Evolutionary conservation across 495 filamentous ascomycete genomes (phyloP).

Genomic region (Chaetomium tenue): DNA sequence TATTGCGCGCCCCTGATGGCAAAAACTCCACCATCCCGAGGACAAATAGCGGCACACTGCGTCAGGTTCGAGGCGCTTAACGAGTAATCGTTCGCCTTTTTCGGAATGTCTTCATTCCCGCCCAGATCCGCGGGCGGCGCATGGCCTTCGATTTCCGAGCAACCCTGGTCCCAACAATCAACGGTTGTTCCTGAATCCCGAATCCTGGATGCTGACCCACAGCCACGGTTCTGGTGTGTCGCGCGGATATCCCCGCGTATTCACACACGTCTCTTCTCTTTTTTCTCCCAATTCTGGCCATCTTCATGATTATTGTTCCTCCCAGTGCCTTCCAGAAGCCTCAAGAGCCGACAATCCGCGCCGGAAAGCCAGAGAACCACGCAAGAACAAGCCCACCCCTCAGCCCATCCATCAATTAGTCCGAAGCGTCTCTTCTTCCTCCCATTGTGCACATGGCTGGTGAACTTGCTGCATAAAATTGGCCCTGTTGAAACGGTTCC

Average conservation of each 20-base stretch:
- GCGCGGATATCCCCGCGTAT: slow-evolving; percentile 19
- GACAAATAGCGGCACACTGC: background rate
- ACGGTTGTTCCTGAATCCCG: background rate
- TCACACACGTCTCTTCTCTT: background rate
- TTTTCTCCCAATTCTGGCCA: slow-evolving; percentile 5
- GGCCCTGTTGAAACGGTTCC: background rate
- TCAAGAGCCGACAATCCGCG: background rate
- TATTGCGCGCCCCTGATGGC: background rate
- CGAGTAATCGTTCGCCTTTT: slow-evolving; percentile 1
- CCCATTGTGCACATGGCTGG: background rate
- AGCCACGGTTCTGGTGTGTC: background rate
- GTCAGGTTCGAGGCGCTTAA: background rate
- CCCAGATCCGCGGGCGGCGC: slow-evolving; percentile 13
- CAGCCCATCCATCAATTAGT: background rate
- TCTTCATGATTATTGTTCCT: background rate
- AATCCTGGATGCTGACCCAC: slow-evolving; percentile 5
- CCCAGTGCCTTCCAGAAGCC: too few relatives aligned
- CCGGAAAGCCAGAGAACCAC: background rate
- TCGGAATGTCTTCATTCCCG: slow-evolving; percentile 2
- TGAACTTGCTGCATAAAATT: background rate
- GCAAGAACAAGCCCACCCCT: too few relatives aligned
- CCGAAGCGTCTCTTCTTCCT: background rate
- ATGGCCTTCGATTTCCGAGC: background rate
- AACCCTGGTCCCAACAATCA: slow-evolving; percentile 4
- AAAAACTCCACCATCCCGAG: background rate